These are phyloP conservation scores for Cucumis cinereus DNA, from an alignment of 306 rosid genomes.

Conservation along the genomic window DNA sequence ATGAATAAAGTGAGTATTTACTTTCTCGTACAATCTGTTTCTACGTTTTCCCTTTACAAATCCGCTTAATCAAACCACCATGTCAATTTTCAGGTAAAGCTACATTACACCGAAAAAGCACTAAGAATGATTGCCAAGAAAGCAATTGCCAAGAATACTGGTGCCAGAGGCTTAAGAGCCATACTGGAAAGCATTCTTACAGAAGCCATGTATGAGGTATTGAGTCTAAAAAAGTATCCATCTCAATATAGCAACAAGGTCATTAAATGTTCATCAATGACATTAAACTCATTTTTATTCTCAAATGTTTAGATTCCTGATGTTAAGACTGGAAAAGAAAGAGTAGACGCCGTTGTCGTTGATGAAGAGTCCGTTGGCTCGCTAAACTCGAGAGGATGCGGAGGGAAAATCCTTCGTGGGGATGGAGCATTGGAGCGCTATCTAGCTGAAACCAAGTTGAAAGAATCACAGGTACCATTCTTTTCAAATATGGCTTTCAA, in stretches of 20 bases:
- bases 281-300: background rate
- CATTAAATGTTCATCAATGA: background rate
- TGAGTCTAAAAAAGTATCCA: background rate
- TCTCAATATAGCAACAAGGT: background rate
- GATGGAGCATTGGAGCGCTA: constrained; percentile 57
- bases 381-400: constrained; percentile 39
- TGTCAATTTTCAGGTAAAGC: constrained; percentile 51
- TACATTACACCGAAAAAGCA: constrained; percentile 62
- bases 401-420: constrained; percentile 75
- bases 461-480: constrained; percentile 43
- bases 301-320: constrained; percentile 60
- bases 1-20: constrained; percentile 68
- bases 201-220: constrained; percentile 91
- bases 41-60: background rate
- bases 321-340: constrained; percentile 57
- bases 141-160: constrained; percentile 90
- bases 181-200: constrained; percentile 71
- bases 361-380: constrained; percentile 73
- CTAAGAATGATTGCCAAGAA: constrained; percentile 61
- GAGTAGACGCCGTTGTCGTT: constrained; percentile 71
- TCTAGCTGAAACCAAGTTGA: constrained; percentile 34
- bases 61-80: background rate
- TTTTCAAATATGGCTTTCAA: background rate
- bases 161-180: constrained; percentile 93
- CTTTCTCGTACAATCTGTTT: background rate